phyloP scores from a whole-genome alignment of 164 flowering plant species.

The Tetrastigma voinierianum region DNA sequence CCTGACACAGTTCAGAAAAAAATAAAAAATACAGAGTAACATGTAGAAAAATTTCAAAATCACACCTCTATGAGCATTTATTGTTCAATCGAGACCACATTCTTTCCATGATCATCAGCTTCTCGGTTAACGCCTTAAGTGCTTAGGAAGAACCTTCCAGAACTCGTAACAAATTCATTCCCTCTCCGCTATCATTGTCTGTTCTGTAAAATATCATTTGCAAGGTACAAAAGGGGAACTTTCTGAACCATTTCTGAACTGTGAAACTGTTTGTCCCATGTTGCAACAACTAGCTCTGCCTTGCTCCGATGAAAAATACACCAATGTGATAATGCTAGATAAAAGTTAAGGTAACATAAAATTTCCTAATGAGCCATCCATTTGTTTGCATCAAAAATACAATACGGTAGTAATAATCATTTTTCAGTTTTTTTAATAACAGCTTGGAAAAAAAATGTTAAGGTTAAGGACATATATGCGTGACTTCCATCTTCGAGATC shows the following conservation, averaged over 20 bases:
- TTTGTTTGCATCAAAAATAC: background rate
- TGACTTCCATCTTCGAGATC: too few species aligned
- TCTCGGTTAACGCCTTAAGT: conserved; percentile 56
- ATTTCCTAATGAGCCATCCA: background rate
- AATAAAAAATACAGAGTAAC: background rate
- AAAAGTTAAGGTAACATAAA: conserved; percentile 32
- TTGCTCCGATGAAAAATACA: conserved; percentile 89
- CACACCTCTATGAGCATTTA: too few species aligned
- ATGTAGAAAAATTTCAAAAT: too few species aligned
- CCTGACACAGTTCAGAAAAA: background rate
- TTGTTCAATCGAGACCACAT: conserved; percentile 64
- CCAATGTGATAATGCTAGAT: conserved; percentile 92
- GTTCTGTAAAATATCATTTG: conserved; percentile 96
- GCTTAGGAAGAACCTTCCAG: conserved; percentile 98
- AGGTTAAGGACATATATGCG: too few species aligned
- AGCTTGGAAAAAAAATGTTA: too few species aligned
- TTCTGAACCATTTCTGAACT: conserved; percentile 56
- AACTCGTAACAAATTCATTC: conserved; percentile 87
- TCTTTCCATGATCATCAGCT: conserved; percentile 84
- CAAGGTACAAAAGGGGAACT: conserved; percentile 79
- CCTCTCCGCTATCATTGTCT: conserved; percentile 97
- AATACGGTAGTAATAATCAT: too few species aligned
- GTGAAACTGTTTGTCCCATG: conserved; percentile 91
- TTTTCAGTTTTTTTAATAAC: too few species aligned
- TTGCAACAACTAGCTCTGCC: conserved; percentile 78